Base-by-base conservation (phyloP, 306 rosid species). In the Trifolium pratense region DNA sequence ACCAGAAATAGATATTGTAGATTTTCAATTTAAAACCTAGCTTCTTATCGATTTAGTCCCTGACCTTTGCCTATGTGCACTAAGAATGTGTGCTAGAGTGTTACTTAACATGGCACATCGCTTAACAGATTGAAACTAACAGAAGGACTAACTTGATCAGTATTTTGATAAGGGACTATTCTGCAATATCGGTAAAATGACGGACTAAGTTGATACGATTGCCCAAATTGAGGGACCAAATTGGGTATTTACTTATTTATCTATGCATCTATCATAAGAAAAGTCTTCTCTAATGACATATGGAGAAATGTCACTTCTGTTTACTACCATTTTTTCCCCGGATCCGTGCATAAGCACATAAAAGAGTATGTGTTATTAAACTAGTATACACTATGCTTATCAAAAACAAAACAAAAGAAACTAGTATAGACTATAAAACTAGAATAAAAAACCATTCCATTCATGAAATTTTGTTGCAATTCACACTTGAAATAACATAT, bases 381-480 rank as follows among this genome's bases (percentile, higher is more conserved):
- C 23, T 49, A 49, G 56, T 49, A 48, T 45, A 49, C 20, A 48
- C 20, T n/a, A n/a, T n/a, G n/a, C n/a, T n/a, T n/a, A n/a, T n/a
- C n/a, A n/a, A n/a, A n/a, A n/a, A n/a, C n/a, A n/a, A n/a, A n/a
- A n/a, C n/a, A n/a, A n/a, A n/a, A n/a, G n/a, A n/a, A n/a, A n/a
- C n/a, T n/a, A n/a, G n/a, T n/a, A n/a, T n/a, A n/a, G n/a, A n/a
- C n/a, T n/a, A n/a, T n/a, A n/a, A n/a, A n/a, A n/a, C n/a, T n/a
- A 49, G 21, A n/a, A 49, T 49, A 49, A 21, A 17, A 51, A 51
- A 56, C 26, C 69, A 64, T 17, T 37, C 4, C 12, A 39, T 37
- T 1, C 51, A 63, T 63, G 32, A 37, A 63, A 63, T 11, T 63
- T 25, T 61, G 67, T 61, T 62, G 46, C 68, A 16, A 12, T 6